Evolutionary conservation across 139 green algal species (phyloP).

Genomic region (Chlorokybus atmophyticus): DNA sequence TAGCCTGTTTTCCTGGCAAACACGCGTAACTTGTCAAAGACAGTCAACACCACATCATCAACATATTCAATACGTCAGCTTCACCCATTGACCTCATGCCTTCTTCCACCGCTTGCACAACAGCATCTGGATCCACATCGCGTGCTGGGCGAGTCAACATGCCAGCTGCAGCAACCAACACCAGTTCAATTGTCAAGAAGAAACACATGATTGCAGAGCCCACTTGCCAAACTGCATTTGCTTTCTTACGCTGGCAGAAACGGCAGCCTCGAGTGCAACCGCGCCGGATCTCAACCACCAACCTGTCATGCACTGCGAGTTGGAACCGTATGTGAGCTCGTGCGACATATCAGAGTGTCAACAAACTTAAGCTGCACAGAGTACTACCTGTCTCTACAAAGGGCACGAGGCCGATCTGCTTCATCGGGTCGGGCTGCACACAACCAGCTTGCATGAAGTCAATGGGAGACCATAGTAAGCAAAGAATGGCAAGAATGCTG

Average conservation of each 20-base stretch:
- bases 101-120: slow-evolving; percentile 54
- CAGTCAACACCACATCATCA: no score
- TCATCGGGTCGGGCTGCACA: slow-evolving; percentile 42
- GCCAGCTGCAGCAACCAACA: slow-evolving; percentile 31
- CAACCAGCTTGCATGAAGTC: no score
- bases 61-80: no score
- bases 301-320: slow-evolving; percentile 42
- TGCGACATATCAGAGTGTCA: background rate
- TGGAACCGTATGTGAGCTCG: background rate
- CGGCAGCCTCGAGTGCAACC: slow-evolving; percentile 65
- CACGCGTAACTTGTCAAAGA: background rate
- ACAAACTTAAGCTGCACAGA: background rate
- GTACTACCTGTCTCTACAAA: slow-evolving; percentile 39
- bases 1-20: slow-evolving; percentile 28
- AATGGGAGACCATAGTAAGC: no score
- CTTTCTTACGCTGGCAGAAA: slow-evolving; percentile 50
- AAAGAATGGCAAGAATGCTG: no score
- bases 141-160: slow-evolving; percentile 58
- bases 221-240: no score
- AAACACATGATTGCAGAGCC: background rate
- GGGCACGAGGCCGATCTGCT: slow-evolving; percentile 54
- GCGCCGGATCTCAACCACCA: slow-evolving; percentile 56
- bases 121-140: slow-evolving; percentile 47
- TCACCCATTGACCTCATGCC: slow-evolving; percentile 42
- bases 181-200: background rate